Base-by-base conservation (phyloP, 2,329 filamentous ascomycete genomes). In the Helminthosporium solani region DNA sequence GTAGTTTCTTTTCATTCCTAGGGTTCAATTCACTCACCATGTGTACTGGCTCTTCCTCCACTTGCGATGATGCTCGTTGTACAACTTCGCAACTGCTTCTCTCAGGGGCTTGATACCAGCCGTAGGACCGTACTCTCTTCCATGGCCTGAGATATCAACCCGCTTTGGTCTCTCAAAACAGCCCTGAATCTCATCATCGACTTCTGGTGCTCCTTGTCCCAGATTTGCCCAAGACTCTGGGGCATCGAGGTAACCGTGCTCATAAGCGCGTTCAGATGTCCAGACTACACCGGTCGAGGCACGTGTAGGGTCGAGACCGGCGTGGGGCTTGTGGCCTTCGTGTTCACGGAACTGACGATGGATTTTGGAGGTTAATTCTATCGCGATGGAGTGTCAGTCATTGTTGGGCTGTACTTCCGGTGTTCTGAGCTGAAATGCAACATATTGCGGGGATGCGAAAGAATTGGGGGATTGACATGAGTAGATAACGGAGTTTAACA, bases 281-380 rank as follows among this genome's bases (percentile, higher is more conserved):
- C 92, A 96, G 54, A 96, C 88, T 3, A 96, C 92, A 72, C 92
- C 92, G 12, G 92, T 97, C 14, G 88, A 95, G 35, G 90, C 87
- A 70, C 90, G 84, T 50, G 84, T 87, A 44, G 90, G 87, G 65
- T 96, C 91, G 56, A 96, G 85, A 60, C 91, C 92, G 49, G 91
- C 90, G 70, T 96, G 91, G 38, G 89, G 86, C 67, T 88, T 85
- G 75, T 95, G 90, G 48, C 91, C 91, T 71, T 94, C 89, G 73
- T 96, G 91, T 67, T 84, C 83, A 61, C 91, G 87, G 75, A 96
- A 96, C 68, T 95, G 87, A 53, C 86, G 83, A 72, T 96, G 91
- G 65, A 90, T 87, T 69, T 87, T 86, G 62, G 90, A 95, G 63
- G 81, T 83, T 56, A 84, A 79, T 76, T 96, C 90, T 95, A 42